Conservation (phyloP, 768 basidiomycete genomes). For the Rubroboletus satanas region DNA sequence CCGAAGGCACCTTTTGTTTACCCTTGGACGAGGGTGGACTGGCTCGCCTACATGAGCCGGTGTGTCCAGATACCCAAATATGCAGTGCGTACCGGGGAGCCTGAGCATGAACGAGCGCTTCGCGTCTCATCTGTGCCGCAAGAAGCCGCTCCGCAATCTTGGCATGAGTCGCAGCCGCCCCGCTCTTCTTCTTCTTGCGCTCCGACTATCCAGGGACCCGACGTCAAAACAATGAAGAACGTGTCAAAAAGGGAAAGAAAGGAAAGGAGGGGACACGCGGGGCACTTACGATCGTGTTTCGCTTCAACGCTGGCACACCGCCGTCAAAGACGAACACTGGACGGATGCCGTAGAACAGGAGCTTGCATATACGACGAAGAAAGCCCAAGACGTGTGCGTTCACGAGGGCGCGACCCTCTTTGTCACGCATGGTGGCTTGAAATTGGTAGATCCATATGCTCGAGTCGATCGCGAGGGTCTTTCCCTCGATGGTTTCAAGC, state of each 20-base stretch:
- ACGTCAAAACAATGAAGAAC: conserved; percentile 3
- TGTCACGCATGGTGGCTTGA: conserved; percentile 98
- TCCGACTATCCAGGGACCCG: conserved; percentile 53
- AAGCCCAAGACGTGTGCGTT: conserved; percentile 95
- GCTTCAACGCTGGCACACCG: conserved; percentile 88
- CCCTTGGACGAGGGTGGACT: conserved; percentile 34
- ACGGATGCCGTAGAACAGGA: conserved; percentile 95
- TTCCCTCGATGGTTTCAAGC: conserved; percentile 93
- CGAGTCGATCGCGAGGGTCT: conserved; percentile 93
- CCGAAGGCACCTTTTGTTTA: conserved; percentile 44
- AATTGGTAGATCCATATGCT: conserved; percentile 99
- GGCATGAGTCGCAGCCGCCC: conserved; percentile 80
- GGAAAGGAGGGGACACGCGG: neutral
- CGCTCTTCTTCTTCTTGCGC: conserved; percentile 85
- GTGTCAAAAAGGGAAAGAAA: no score
- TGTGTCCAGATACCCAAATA: neutral
- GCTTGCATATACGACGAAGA: conserved; percentile 85
- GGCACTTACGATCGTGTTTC: conserved; percentile 73
- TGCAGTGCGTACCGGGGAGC: conserved; percentile 37
- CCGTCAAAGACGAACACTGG: conserved; percentile 99
- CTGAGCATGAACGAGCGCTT: conserved; percentile 68
- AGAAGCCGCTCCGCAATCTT: conserved; percentile 89
- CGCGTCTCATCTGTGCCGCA: conserved; percentile 88
- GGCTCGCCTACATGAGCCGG: neutral
- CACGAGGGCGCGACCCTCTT: conserved; percentile 83